Conservation (phyloP, 345 rosid species). For the Eucalyptus camaldulensis region DNA sequence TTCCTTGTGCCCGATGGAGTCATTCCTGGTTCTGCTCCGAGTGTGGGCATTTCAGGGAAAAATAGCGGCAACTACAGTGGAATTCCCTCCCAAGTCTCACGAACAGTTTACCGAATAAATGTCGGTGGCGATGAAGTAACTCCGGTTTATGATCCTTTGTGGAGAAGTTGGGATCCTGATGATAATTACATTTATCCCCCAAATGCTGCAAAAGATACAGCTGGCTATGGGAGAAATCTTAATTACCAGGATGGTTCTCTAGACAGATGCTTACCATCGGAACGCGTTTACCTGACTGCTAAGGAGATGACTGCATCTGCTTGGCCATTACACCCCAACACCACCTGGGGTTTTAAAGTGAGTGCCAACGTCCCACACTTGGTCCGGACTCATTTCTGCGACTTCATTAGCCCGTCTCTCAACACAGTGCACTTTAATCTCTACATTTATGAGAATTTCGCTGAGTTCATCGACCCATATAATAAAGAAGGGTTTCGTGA, state of each 20-base stretch:
- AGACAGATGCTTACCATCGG: background rate
- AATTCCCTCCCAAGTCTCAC: constrained; percentile 9
- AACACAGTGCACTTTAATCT: constrained; percentile 9
- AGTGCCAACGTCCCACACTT: constrained; percentile 16
- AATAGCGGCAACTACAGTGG: background rate
- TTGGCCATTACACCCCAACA: background rate
- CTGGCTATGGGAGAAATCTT: accelerated
- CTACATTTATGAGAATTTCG: constrained; percentile 14
- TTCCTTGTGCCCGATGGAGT: constrained; percentile 21
- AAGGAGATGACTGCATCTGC: background rate
- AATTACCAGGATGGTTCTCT: background rate
- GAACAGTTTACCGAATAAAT: constrained; percentile 24
- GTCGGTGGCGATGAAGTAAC: constrained; percentile 21
- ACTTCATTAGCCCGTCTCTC: background rate
- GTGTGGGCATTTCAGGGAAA: background rate
- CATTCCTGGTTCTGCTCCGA: background rate
- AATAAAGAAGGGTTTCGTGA: accelerated
- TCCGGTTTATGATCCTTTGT: constrained; percentile 14
- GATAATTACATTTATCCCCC: background rate
- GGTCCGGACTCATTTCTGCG: constrained; percentile 48
- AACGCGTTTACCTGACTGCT: constrained; percentile 27
- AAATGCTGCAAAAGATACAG: background rate
- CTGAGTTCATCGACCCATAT: constrained; percentile 3
- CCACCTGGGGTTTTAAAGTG: constrained; percentile 40
- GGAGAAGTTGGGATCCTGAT: constrained; percentile 38